Evolutionary conservation across 1,284 basidiomycete species (phyloP).

Genomic region (Melampsora abietis-canadensis): DNA sequence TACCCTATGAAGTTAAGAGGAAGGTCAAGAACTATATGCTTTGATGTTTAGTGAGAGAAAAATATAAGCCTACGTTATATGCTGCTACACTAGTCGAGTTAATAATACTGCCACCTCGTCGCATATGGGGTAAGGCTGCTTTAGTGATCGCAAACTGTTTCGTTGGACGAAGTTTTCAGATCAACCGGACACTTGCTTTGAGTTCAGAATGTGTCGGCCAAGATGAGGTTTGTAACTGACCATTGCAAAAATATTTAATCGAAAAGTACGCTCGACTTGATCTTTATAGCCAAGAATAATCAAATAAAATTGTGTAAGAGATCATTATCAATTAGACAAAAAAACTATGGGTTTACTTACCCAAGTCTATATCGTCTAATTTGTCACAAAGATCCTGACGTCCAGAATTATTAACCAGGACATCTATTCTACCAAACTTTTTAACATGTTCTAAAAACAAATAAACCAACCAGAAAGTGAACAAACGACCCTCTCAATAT

Average conservation of each 20-base stretch:
- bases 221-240: conserved; percentile 59
- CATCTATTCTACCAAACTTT: conserved; percentile 59
- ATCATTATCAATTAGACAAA: neutral
- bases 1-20: conserved; percentile 44
- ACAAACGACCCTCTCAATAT: too few species aligned
- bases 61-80: conserved; percentile 55
- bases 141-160: conserved; percentile 47
- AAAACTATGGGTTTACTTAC: conserved; percentile 16
- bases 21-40: neutral
- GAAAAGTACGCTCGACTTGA: conserved; percentile 61
- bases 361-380: conserved; percentile 59
- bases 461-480: neutral
- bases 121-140: conserved; percentile 62
- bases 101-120: conserved; percentile 63
- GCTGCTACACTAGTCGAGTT: conserved; percentile 65
- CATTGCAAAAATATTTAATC: conserved; percentile 63
- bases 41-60: neutral
- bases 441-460: conserved; percentile 56
- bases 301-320: neutral
- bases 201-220: neutral
- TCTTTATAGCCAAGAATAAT: conserved; percentile 42
- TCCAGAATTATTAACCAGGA: conserved; percentile 66
- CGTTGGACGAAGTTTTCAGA: neutral
- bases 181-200: neutral
- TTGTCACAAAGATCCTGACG: conserved; percentile 60